Conservation (phyloP, 192 early-diverging fungal species). For the Podila minutissima region DNA sequence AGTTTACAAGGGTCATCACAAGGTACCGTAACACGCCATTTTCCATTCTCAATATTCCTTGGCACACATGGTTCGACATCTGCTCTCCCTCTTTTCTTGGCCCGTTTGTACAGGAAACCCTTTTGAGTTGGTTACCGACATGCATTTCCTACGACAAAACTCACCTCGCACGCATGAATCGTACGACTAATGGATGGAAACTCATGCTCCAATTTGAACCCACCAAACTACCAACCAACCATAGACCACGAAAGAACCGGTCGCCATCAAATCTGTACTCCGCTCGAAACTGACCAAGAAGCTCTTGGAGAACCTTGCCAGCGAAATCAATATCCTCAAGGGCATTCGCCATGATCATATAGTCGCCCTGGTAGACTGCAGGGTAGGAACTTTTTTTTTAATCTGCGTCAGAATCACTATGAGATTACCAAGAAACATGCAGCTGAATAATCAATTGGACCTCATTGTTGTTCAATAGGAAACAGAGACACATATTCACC, state of each 20-base stretch:
- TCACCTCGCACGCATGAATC: too few relatives aligned
- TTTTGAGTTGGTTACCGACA: too few relatives aligned
- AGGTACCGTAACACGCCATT: slow-evolving; percentile 53
- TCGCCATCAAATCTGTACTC: slow-evolving; percentile 93
- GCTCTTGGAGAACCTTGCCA: slow-evolving; percentile 93
- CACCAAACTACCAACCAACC: not conserved
- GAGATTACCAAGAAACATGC: too few relatives aligned
- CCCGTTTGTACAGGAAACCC: too few relatives aligned
- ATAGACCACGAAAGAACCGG: slow-evolving; percentile 65
- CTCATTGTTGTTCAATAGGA: slow-evolving; percentile 61
- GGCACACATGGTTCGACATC: not conserved
- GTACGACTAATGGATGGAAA: too few relatives aligned
- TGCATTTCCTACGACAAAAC: too few relatives aligned
- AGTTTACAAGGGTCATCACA: slow-evolving; percentile 84
- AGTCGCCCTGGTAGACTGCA: slow-evolving; percentile 89
- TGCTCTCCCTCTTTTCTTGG: too few relatives aligned
- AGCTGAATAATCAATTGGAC: not conserved
- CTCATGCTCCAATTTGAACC: too few relatives aligned
- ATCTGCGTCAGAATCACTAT: not conserved
- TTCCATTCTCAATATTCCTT: not conserved
- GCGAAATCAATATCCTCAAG: slow-evolving; percentile 94
- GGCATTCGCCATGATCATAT: slow-evolving; percentile 86
- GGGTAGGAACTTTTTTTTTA: slow-evolving; percentile 61
- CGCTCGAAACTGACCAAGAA: slow-evolving; percentile 91
- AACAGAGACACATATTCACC: slow-evolving; percentile 92